These are phyloP conservation scores for Aspergillus uvarum DNA, from an alignment of 2,329 filamentous ascomycete species.

Conservation along the genomic window DNA sequence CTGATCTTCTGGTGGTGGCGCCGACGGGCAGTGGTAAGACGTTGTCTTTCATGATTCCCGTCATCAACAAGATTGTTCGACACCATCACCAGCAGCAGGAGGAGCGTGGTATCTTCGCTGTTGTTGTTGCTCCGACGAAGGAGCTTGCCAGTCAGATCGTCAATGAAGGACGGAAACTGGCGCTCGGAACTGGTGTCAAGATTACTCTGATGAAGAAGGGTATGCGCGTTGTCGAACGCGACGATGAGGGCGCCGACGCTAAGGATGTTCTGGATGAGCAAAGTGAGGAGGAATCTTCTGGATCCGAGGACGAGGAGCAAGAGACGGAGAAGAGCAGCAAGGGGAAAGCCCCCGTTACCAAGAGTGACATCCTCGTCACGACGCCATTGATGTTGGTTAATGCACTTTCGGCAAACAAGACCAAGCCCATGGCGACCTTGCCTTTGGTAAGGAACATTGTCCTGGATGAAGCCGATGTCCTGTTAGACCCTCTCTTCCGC, in stretches of 20 bases:
- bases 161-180: conserved; percentile 78
- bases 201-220: conserved; percentile 82
- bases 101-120: conserved; percentile 62
- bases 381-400: conserved; percentile 78
- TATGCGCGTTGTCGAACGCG: conserved; percentile 64
- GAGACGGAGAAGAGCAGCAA: conserved; percentile 26
- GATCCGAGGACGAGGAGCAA: conserved; percentile 37
- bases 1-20: conserved; percentile 84
- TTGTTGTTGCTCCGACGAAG: conserved; percentile 76
- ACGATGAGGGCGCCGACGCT: conserved; percentile 39
- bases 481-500: conserved; percentile 85
- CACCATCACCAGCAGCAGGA: conserved; percentile 51
- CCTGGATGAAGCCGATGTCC: conserved; percentile 91
- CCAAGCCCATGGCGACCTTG: conserved; percentile 51
- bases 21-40: conserved; percentile 98
- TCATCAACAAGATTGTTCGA: conserved; percentile 72
- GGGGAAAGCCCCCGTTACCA: conserved; percentile 56
- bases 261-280: conserved; percentile 42
- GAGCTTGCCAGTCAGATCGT: conserved; percentile 81
- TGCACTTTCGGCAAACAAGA: conserved; percentile 57
- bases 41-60: conserved; percentile 83
- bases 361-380: conserved; percentile 75
- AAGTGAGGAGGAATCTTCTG: conserved; percentile 39
- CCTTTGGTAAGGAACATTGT: conserved; percentile 72
- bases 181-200: conserved; percentile 72